Conservation (phyloP, 164 flowering plant species). For the Annona squamosa region DNA sequence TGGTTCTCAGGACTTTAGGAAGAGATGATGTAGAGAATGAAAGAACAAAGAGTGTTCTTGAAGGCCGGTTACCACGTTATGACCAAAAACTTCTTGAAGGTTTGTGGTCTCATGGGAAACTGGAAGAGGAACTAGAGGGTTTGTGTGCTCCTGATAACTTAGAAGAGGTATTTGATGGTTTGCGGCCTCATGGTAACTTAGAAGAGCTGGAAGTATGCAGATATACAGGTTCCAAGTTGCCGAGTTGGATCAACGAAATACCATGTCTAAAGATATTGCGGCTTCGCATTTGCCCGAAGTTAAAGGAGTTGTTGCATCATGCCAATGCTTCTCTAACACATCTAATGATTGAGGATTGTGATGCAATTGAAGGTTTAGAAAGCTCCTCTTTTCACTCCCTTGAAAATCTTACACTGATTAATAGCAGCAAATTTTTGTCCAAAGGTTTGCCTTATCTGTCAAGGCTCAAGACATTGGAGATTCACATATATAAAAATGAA, state of each 20-base stretch:
- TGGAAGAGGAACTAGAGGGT: no score
- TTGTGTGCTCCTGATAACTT: no score
- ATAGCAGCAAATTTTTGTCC: background rate
- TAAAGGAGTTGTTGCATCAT: background rate
- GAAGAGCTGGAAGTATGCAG: background rate
- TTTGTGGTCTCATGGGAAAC: no score
- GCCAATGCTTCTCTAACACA: background rate
- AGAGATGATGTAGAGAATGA: background rate
- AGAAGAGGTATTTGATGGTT: no score
- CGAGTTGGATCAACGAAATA: background rate
- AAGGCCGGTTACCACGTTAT: background rate
- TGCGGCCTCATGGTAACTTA: background rate
- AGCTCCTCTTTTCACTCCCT: background rate
- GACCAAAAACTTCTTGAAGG: no score
- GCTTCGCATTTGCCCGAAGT: background rate
- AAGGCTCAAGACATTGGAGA: background rate
- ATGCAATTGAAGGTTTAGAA: background rate
- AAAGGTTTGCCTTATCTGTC: background rate
- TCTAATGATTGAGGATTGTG: background rate
- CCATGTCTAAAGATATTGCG: slow-evolving; percentile 2
- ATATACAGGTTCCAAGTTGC: background rate
- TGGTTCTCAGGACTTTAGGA: background rate
- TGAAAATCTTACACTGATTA: background rate
- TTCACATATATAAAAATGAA: background rate
- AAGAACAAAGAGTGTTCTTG: background rate